Conservation (phyloP, 345 rosid genomes). For the Lenwebbia sp. region DNA sequence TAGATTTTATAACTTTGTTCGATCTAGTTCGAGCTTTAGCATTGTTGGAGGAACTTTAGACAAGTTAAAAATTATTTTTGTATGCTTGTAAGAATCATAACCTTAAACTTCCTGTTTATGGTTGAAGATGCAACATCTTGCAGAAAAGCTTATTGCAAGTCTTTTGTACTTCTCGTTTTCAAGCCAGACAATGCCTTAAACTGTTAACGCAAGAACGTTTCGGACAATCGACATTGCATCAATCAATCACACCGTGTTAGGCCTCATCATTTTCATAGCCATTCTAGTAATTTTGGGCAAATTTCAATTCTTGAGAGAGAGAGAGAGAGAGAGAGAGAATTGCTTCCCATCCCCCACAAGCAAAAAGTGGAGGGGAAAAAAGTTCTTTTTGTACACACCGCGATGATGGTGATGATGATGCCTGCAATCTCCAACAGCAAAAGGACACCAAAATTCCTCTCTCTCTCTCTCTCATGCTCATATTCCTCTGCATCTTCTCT, state of each 20-base stretch:
- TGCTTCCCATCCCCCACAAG: neutral
- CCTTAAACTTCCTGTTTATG: neutral
- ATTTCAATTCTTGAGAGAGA: neutral
- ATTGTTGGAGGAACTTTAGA: neutral
- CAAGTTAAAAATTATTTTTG: neutral
- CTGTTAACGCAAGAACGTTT: neutral
- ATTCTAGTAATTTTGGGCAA: neutral
- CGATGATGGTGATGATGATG: slow-evolving; percentile 1
- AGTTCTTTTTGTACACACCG: neutral
- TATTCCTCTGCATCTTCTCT: neutral
- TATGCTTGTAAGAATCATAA: neutral
- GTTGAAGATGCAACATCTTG: neutral
- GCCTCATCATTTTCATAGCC: neutral
- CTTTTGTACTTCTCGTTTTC: neutral
- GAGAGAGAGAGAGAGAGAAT: neutral
- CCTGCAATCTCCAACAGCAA: slow-evolving; percentile 1
- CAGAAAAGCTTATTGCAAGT: neutral
- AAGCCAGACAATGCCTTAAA: neutral
- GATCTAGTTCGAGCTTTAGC: neutral
- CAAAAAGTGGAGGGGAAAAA: neutral
- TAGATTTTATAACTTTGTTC: neutral
- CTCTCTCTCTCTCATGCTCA: neutral
- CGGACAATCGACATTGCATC: neutral
- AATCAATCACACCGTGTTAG: neutral
- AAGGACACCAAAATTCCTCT: neutral